Evolutionary conservation across 768 basidiomycete genomes (phyloP).

Genomic region (Kwoniella botswanensis): DNA sequence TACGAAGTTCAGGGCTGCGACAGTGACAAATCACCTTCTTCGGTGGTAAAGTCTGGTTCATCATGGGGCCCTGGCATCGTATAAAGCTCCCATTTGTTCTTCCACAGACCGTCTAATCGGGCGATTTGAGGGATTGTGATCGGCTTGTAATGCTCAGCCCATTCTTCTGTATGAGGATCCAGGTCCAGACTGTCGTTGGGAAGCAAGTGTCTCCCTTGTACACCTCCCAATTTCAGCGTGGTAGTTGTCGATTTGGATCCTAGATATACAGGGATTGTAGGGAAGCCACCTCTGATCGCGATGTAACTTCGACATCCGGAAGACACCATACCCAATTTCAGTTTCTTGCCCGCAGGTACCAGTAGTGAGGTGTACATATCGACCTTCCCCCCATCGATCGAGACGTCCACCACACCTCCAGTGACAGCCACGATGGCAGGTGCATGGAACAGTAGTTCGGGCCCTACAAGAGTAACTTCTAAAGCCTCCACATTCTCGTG

Average conservation of each 20-base stretch:
- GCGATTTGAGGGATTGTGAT: constrained; percentile 58
- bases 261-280: constrained; percentile 62
- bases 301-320: constrained; percentile 67
- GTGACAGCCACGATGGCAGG: constrained; percentile 65
- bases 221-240: constrained; percentile 56
- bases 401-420: constrained; percentile 63
- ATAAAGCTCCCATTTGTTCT: constrained; percentile 63
- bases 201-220: constrained; percentile 41
- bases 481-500: constrained; percentile 63
- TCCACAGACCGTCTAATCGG: constrained; percentile 34
- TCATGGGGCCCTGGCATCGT: constrained; percentile 71
- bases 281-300: constrained; percentile 68
- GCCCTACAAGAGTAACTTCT: constrained; percentile 63
- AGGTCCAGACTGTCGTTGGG: constrained; percentile 41
- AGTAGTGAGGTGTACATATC: constrained; percentile 64
- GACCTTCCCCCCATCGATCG: constrained; percentile 59
- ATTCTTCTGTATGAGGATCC: constrained; percentile 20
- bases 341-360: constrained; percentile 61
- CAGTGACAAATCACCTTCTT: constrained; percentile 47
- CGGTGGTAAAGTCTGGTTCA: constrained; percentile 65
- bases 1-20: neutral
- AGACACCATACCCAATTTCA: constrained; percentile 59
- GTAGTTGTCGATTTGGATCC: constrained; percentile 65
- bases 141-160: constrained; percentile 22
- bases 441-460: constrained; percentile 64